Evolutionary conservation across 805 yeast genomes (phyloP).

Genomic region (Kregervanrija pseudodelftensis): DNA sequence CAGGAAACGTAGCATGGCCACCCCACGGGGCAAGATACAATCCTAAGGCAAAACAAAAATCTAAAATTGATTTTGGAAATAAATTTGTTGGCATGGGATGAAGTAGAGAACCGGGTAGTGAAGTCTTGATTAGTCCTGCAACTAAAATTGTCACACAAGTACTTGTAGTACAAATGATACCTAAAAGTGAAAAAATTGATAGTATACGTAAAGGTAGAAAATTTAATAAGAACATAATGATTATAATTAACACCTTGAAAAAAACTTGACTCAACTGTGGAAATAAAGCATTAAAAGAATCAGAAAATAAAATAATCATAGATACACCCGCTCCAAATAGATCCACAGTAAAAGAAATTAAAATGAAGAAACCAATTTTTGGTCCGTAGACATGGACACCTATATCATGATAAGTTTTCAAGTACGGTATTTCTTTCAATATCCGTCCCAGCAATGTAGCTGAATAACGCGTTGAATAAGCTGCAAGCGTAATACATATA

Average conservation of each 20-base stretch:
- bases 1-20: constrained; percentile 78
- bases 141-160: constrained; percentile 51
- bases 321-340: constrained; percentile 55
- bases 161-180: constrained; percentile 63
- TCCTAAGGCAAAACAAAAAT: constrained; percentile 56
- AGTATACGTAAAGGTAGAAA: constrained; percentile 69
- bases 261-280: constrained; percentile 31
- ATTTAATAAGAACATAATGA: constrained; percentile 37
- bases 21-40: constrained; percentile 77
- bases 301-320: constrained; percentile 52
- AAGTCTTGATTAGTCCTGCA: constrained; percentile 55
- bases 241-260: constrained; percentile 37
- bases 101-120: constrained; percentile 69
- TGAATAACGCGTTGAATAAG: constrained; percentile 43
- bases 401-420: constrained; percentile 54
- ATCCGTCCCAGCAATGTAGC: constrained; percentile 50
- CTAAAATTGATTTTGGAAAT: constrained; percentile 50
- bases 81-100: constrained; percentile 57
- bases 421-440: constrained; percentile 30
- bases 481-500: constrained; percentile 34
- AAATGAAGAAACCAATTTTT: constrained; percentile 35
- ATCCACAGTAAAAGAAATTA: constrained; percentile 47
- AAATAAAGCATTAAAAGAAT: constrained; percentile 47
- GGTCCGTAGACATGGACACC: constrained; percentile 45
- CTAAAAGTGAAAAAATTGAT: constrained; percentile 61